These are phyloP conservation scores for Medicago ruthenica DNA, from an alignment of 306 rosid genomes.

Conservation along the genomic window DNA sequence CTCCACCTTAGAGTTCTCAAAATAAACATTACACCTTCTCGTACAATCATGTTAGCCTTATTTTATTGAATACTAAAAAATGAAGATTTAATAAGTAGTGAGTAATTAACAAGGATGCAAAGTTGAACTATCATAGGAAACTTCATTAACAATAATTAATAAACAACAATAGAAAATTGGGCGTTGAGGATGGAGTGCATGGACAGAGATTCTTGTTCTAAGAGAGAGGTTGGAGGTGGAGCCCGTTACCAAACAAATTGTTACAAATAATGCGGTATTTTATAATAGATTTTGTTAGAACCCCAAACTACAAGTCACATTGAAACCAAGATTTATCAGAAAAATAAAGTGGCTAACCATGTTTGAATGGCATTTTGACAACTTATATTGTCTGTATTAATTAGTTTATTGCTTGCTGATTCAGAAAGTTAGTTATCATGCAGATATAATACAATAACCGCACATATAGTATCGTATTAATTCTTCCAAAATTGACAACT, in stretches of 20 bases:
- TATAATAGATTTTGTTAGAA: slow-evolving; percentile 28
- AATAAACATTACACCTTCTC: too few relatives aligned
- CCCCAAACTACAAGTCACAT: slow-evolving; percentile 35
- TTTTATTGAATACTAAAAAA: too few relatives aligned
- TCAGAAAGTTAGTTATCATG: slow-evolving; percentile 40
- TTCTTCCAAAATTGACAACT: slow-evolving; percentile 22
- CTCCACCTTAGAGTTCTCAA: too few relatives aligned
- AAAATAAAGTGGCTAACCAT: slow-evolving; percentile 31
- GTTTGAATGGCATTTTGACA: slow-evolving; percentile 40
- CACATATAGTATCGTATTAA: slow-evolving; percentile 27
- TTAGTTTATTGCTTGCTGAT: slow-evolving; percentile 43
- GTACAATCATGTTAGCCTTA: too few relatives aligned
- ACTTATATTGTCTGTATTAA: slow-evolving; percentile 42
- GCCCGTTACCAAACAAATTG: slow-evolving; percentile 15
- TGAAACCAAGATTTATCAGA: slow-evolving; percentile 29
- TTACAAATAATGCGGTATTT: slow-evolving; percentile 11
- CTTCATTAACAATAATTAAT: not conserved
- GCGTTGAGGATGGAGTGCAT: slow-evolving; percentile 35
- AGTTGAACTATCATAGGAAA: slow-evolving; percentile 15
- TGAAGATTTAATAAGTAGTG: too few relatives aligned
- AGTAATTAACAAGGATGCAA: not conserved
- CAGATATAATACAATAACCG: not conserved
- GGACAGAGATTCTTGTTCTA: slow-evolving; percentile 38
- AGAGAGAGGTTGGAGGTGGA: slow-evolving; percentile 34
- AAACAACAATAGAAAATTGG: slow-evolving; percentile 16